Base-by-base conservation (phyloP, 169 alveolate species). In the Plasmodium knowlesi region DNA sequence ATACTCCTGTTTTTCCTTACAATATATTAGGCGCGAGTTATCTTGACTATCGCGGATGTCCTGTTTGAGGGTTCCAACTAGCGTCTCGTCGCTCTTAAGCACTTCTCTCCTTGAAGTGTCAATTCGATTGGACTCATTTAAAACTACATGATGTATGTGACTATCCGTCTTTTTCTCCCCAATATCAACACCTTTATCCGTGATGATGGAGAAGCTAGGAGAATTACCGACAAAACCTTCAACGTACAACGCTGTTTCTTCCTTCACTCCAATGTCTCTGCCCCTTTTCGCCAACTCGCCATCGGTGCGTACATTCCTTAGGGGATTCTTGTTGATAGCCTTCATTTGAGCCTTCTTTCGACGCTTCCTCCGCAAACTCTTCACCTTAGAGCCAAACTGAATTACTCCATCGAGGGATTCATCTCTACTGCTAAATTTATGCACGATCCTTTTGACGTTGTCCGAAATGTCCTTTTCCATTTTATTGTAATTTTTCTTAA, bases 401-500 rank as follows among this genome's bases (percentile, higher is more conserved):
- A 19, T 10, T 6, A 1, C 34, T 34, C 34, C 76, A 12, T 61
- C 76, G 16, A 61, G 76, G 34, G 34, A 14, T 61, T 61, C 76
- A 61, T 25, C 76, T 19, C 14, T 34, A 61, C 5, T 83, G 54
- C 37, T 9, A 10, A 83, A 25, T 22, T 83, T 50, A n/a, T 84
- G n/a, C 19, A 84, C 93, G 37, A 74, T 32, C 8, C n/a, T 73
- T 46, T 46, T 73, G 32, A 84, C 10, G 39, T 73, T 73, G 41
- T 84, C 85, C 34, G 79, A 37, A 84, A 84, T 74, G 30, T 74
- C 67, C 30, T 73, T 84, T 84, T 84, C 85, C 57, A 84, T 84
- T 84, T 74, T 5, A 37, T 39, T 72, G 41, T 32, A 84, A 61
- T 46, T 73, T 32, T 84, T 84, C 14, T 84, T 74, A 50, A 84